These are phyloP conservation scores for Ceratocystis colombiana DNA, from an alignment of 2,329 filamentous ascomycete genomes.

Conservation along the genomic window DNA sequence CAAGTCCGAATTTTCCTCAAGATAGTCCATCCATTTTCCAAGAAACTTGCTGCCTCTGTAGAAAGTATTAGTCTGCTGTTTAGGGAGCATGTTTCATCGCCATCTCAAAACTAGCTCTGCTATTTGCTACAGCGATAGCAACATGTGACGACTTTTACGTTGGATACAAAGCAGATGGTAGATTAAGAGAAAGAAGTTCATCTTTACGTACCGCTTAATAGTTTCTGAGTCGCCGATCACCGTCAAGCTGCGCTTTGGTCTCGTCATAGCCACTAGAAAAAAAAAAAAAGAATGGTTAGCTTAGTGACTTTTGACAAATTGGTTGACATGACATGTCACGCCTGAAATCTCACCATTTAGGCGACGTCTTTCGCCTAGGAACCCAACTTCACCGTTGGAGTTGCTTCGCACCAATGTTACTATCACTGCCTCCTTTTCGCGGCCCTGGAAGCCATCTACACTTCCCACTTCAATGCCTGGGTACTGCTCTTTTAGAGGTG, in stretches of 20 bases:
- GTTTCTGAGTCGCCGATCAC: slow-evolving; percentile 93
- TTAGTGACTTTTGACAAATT: not conserved
- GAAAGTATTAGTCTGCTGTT: slow-evolving; percentile 6
- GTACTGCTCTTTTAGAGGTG: slow-evolving; percentile 69
- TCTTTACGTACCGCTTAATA: slow-evolving; percentile 61
- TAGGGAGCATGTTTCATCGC: slow-evolving; percentile 1
- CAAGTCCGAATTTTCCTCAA: slow-evolving; percentile 83
- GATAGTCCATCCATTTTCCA: slow-evolving; percentile 79
- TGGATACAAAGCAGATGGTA: not conserved
- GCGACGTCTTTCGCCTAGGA: slow-evolving; percentile 80
- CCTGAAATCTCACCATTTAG: slow-evolving; percentile 62
- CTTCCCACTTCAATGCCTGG: slow-evolving; percentile 88
- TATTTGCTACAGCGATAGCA: slow-evolving; percentile 2
- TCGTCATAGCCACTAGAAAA: slow-evolving; percentile 85
- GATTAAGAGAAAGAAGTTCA: not conserved
- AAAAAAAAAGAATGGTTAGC: slow-evolving; percentile 34
- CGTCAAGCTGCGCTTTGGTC: slow-evolving; percentile 79
- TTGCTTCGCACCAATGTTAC: slow-evolving; percentile 94
- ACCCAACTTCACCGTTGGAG: slow-evolving; percentile 74
- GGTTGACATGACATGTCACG: not conserved
- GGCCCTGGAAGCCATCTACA: slow-evolving; percentile 92
- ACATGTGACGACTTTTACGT: not conserved
- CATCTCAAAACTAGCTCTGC: not conserved
- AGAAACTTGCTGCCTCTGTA: slow-evolving; percentile 72
- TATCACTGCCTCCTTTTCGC: slow-evolving; percentile 91